phyloP scores from a whole-genome alignment of 2,329 filamentous ascomycete genomes.

The Cyphellophora europaea region DNA sequence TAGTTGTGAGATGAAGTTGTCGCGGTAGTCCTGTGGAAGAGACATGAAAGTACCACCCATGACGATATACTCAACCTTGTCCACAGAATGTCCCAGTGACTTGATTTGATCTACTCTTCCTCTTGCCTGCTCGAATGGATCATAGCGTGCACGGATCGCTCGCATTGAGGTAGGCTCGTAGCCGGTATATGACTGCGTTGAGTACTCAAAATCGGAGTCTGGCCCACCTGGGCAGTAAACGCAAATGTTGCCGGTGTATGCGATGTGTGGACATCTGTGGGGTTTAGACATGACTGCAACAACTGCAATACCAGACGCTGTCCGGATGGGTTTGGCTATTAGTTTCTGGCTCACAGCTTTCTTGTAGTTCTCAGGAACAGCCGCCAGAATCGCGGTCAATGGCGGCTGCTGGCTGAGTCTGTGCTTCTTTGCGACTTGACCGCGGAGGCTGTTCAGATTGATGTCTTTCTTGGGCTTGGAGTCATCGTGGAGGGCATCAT shows the following conservation, averaged over 20 bases:
- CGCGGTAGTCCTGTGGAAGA: conserved; percentile 74
- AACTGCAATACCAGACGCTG: conserved; percentile 76
- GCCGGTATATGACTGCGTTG: conserved; percentile 95
- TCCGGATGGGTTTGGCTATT: conserved; percentile 93
- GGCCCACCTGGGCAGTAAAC: conserved; percentile 97
- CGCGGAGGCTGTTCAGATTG: conserved; percentile 81
- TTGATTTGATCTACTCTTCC: conserved; percentile 96
- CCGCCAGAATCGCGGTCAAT: conserved; percentile 91
- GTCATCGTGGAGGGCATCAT: conserved; percentile 68
- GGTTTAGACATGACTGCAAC: conserved; percentile 99
- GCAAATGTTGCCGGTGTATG: conserved; percentile 90
- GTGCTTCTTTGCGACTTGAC: conserved; percentile 88
- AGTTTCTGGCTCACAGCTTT: conserved; percentile 96
- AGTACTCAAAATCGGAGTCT: conserved; percentile 98
- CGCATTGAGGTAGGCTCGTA: conserved; percentile 99
- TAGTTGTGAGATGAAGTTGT: conserved; percentile 88
- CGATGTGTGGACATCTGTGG: conserved; percentile 92
- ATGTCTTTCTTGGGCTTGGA: conserved; percentile 71
- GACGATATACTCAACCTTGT: conserved; percentile 99
- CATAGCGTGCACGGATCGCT: conserved; percentile 91
- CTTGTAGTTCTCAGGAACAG: conserved; percentile 98
- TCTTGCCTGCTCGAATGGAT: conserved; percentile 93
- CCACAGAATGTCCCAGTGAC: conserved; percentile 87
- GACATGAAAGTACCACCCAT: conserved; percentile 99
- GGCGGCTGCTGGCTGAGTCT: conserved; percentile 79